Conservation (phyloP, 768 basidiomycete species). For the Epithele typhae region DNA sequence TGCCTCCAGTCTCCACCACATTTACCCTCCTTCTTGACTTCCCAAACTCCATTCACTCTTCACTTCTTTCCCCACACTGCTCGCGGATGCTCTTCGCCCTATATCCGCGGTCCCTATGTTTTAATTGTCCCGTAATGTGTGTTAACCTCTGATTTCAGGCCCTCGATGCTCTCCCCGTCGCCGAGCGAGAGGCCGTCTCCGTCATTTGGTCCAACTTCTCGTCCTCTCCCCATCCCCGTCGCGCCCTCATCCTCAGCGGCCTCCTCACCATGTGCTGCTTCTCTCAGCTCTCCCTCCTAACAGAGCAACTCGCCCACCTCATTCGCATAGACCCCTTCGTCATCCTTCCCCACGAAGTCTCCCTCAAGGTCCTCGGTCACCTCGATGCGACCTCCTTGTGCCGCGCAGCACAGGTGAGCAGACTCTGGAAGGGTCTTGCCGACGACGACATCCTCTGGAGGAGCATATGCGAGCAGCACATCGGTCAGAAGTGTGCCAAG, state of each 20-base stretch:
- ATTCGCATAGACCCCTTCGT: conserved; percentile 95
- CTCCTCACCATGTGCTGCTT: conserved; percentile 99
- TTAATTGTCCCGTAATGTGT: neutral
- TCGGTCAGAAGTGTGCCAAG: conserved; percentile 92
- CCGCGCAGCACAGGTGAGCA: conserved; percentile 87
- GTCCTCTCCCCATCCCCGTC: conserved; percentile 83
- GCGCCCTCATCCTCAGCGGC: conserved; percentile 93
- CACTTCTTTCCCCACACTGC: too few species aligned
- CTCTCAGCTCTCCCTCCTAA: conserved; percentile 93
- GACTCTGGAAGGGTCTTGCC: conserved; percentile 80
- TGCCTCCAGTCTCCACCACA: too few species aligned
- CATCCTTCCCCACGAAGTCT: conserved; percentile 86
- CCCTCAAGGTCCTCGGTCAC: conserved; percentile 78
- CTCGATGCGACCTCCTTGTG: conserved; percentile 93
- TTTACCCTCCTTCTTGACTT: neutral
- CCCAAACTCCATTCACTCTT: neutral
- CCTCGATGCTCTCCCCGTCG: conserved; percentile 80
- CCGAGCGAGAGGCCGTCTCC: conserved; percentile 85
- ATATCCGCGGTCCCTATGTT: neutral
- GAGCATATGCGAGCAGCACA: conserved; percentile 96
- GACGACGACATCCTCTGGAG: conserved; percentile 97
- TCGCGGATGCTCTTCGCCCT: too few species aligned
- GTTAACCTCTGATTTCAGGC: conserved; percentile 46
- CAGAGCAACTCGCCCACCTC: conserved; percentile 85
- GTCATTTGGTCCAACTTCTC: conserved; percentile 97